These are phyloP conservation scores for Skeletonema potamos DNA, from an alignment of 108 stramenopile genomes.

Conservation along the genomic window DNA sequence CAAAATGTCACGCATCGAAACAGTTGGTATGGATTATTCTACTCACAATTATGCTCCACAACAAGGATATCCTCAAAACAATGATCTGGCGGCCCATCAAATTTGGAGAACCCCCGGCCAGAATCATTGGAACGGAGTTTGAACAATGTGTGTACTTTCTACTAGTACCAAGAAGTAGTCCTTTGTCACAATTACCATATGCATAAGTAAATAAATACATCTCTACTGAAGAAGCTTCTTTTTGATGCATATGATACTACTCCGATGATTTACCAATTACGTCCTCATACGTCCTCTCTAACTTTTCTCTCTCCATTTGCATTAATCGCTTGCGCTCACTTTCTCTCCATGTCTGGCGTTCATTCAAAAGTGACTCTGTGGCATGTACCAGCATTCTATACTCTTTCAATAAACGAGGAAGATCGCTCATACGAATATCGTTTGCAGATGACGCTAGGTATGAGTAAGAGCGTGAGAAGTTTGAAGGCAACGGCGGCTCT, in stretches of 20 bases:
- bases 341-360: constrained; percentile 44
- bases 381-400: constrained; percentile 76
- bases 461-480: constrained; percentile 67
- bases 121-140: background rate
- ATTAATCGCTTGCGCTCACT: constrained; percentile 19
- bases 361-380: constrained; percentile 66
- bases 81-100: background rate
- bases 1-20: background rate
- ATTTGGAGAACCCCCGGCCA: background rate
- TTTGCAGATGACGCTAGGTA: constrained; percentile 64
- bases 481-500: constrained; percentile 36
- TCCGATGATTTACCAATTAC: constrained; percentile 19
- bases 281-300: constrained; percentile 30
- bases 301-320: constrained; percentile 14
- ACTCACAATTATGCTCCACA: background rate
- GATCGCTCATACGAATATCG: constrained; percentile 68
- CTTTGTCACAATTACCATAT: background rate
- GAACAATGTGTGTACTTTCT: background rate
- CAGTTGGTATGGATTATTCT: background rate
- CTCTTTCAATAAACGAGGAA: constrained; percentile 68
- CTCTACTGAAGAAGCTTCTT: background rate
- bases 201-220: background rate
- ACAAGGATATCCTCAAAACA: background rate
- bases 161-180: background rate
- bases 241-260: background rate